Base-by-base conservation (phyloP, 108 stramenopile species). In the Epithemia pelagica region DNA sequence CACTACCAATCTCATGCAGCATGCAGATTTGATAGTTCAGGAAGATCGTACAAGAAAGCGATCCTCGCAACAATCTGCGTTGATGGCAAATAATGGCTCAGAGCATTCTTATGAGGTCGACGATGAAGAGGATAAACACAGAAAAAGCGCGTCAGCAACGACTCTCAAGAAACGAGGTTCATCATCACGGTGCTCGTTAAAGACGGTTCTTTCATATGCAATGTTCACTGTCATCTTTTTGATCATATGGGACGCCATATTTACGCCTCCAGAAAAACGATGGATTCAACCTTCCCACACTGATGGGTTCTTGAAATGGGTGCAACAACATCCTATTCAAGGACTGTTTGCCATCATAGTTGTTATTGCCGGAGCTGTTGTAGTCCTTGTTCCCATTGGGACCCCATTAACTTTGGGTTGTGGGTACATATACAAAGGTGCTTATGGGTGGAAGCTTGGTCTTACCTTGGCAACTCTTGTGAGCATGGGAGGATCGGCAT, bases 341-440 rank as follows among this genome's bases (percentile, higher is more conserved):
- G 83, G 83, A 29, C 32, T 84, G 52, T 64, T 75, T 19, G 79
- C 80, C 7, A 74, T 84, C 51, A 33, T 75, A 0, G 1, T 84
- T 26, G 80, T 81, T 22, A 84, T 84, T 67, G 83, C 83, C 1
- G 69, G 46, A 19, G 72, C 74, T 19, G 83, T 81, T 7, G 80
- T 81, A 0, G 56, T 78, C 7, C 52, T 84, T 65, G 62, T 84
- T 3, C 83, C 83, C 5, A 70, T 84, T 51, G 83, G 83, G 1
- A 84, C 83, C 1, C 83, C 83, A 28, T 54, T 83, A 30, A 83
- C 82, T 22, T 52, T 92, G 37, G 91, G 91, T 22, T 87, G 85
- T 66, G 91, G 91, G 0, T 92, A 84, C 56, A 82, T 92, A 19
- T 92, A 89, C 67, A 86, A 88, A 55, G 76, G 85, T 5, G 74